Percentiles rank a stretch among this genome's conserved stretches.
Evolutionary conservation across 225 moss, liverwort and hornwort genomes (phyloP).

Genomic region (Takakia lepidozioides): DNA sequence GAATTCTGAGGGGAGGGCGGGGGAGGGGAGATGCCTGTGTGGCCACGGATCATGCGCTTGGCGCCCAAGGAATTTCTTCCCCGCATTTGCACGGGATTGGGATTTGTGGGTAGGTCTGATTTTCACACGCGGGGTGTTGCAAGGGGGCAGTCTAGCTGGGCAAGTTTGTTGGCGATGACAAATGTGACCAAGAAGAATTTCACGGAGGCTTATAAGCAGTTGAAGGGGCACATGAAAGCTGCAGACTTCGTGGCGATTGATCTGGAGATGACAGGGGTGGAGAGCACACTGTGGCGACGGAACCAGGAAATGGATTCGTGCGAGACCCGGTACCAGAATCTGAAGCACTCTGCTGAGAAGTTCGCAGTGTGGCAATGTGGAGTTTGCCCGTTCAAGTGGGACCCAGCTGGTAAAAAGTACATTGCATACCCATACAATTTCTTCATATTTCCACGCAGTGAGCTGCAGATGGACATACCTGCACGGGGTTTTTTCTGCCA

Average conservation of each 20-base stretch:
- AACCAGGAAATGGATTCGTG: conserved; percentile 58
- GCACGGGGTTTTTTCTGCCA: conserved; percentile 56
- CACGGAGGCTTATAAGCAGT: conserved; percentile 53
- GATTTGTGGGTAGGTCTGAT: too few species aligned
- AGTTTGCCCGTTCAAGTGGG: conserved; percentile 88
- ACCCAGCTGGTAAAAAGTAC: conserved; percentile 51
- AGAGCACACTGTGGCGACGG: conserved; percentile 74
- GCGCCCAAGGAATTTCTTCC: neutral
- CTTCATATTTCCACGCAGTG: conserved; percentile 74
- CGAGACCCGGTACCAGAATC: conserved; percentile 76
- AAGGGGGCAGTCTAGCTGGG: neutral
- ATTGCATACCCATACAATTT: conserved; percentile 80
- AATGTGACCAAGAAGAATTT: conserved; percentile 74
- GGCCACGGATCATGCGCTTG: conserved; percentile 7
- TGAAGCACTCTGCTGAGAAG: conserved; percentile 83
- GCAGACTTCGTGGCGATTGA: conserved; percentile 83
- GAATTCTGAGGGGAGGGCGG: too few species aligned
- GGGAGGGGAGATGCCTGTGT: neutral
- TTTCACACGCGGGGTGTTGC: too few species aligned
- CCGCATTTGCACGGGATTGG: neutral
- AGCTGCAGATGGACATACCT: conserved; percentile 62
- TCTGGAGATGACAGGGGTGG: conserved; percentile 92
- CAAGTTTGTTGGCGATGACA: conserved; percentile 53
- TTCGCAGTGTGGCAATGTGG: conserved; percentile 97
- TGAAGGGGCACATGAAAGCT: conserved; percentile 37